Evolutionary conservation across 2,329 filamentous ascomycete genomes (phyloP).

Genomic region (Calonectria hongkongensis): DNA sequence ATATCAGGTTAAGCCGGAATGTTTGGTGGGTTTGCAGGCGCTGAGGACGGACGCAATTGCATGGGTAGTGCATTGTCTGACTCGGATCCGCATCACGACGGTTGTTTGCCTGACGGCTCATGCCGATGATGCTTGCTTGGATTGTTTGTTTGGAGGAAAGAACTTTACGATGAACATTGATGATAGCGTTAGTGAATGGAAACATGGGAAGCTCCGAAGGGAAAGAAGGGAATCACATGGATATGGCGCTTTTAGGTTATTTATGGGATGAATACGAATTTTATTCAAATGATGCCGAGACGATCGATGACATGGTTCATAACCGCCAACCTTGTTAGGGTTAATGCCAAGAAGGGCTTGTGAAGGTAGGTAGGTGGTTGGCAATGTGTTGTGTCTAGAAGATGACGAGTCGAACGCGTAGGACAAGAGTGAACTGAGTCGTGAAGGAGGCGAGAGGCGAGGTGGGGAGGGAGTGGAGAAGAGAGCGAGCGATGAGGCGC

Average conservation of each 20-base stretch:
- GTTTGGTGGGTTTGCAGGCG: constrained; percentile 17
- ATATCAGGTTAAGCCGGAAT: constrained; percentile 2
- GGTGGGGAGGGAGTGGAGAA: constrained; percentile 36
- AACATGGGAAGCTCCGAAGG: constrained; percentile 14
- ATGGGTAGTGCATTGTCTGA: constrained; percentile 17
- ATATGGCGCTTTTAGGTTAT: constrained; percentile 23
- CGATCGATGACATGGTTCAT: neutral
- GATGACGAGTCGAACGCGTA: constrained; percentile 22
- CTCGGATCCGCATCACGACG: neutral
- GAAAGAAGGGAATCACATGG: constrained; percentile 8
- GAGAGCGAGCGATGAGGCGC: constrained; percentile 35
- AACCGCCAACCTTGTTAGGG: neutral
- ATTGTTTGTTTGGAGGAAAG: constrained; percentile 25
- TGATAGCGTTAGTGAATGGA: constrained; percentile 32
- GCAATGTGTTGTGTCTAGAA: neutral
- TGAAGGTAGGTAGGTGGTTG: neutral
- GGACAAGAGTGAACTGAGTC: constrained; percentile 18
- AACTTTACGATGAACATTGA: constrained; percentile 33
- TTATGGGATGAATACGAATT: constrained; percentile 25
- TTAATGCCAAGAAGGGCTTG: too few species aligned
- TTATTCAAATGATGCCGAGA: constrained; percentile 15
- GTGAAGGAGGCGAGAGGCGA: constrained; percentile 33
- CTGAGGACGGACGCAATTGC: constrained; percentile 5
- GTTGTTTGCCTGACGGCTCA: constrained; percentile 3
- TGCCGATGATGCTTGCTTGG: constrained; percentile 15